A percentile compares a stretch with the other conserved stretches of the same genome.
phyloP scores from a whole-genome alignment of 148 eudicot genomes.

The Rhododendron vialii region DNA sequence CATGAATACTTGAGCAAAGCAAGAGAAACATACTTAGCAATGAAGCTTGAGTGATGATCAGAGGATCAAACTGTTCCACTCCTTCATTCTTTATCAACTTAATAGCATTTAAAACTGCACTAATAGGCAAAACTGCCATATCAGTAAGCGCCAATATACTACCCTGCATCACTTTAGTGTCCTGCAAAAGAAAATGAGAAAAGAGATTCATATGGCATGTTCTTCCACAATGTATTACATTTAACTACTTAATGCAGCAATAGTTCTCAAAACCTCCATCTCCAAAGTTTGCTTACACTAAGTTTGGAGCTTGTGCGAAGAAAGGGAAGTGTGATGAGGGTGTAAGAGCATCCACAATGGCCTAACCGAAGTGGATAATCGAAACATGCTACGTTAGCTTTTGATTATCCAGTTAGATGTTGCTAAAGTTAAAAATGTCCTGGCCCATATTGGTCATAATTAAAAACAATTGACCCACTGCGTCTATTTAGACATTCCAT shows the following conservation, averaged over 20 bases:
- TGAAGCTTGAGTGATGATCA: conserved; percentile 37
- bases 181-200: conserved; percentile 18
- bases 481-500: not conserved
- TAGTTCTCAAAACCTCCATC: not conserved
- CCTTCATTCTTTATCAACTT: conserved; percentile 27
- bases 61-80: conserved; percentile 26
- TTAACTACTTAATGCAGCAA: not conserved
- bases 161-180: conserved; percentile 19
- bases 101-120: conserved; percentile 31
- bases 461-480: not conserved
- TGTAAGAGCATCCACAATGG: not conserved
- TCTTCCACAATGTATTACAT: not conserved
- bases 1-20: not conserved
- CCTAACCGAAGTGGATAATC: not conserved
- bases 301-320: not conserved
- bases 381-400: not conserved
- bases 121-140: conserved; percentile 24
- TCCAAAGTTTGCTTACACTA: not conserved
- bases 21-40: conserved; percentile 25
- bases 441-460: not conserved
- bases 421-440: not conserved
- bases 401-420: too few species aligned
- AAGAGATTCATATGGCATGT: not conserved
- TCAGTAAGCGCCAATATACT: conserved; percentile 33
- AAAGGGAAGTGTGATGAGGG: not conserved